Evolutionary conservation across 495 filamentous ascomycete species (phyloP), one percentile per base, ranked within the genome.

Genomic region (Xylaria intraflava): DNA sequence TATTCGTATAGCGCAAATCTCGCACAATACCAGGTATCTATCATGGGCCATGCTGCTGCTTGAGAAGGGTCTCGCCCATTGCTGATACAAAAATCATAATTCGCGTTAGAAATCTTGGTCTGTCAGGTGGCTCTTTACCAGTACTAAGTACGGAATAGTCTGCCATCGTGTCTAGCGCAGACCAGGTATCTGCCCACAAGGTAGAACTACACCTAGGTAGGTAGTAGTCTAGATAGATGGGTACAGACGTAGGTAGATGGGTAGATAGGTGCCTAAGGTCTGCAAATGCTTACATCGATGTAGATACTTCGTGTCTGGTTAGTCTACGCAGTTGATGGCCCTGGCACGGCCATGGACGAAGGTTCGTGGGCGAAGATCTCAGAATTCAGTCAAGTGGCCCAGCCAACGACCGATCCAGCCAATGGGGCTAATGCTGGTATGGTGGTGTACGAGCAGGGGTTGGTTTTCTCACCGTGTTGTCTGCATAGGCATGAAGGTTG

Each of bases 331-430:
- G 35, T 38, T 38, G 35, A 50, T 60, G 49, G 35, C 35, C 17
- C 35, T 38, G 14, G 35, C 31, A 49, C 58, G 63, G 64, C 60
- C 64, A 62, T 56, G 62, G 60, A 60, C 61, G 61, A 60, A 54
- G 36, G 5, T 53, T 64, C 53, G 47, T 66, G 46, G 56, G 55
- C 60, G 59, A 57, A 56, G 64, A 66, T 62, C 62, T 66, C 58
- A 64, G 64, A 53, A n/a, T n/a, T 66, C 58, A 64, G 61, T 56
- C 61, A 59, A 66, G 64, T 60, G 64, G 64, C 61, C 53, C 53
- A 57, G 52, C 61, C 58, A 57, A 62, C 61, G 49, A 48, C 39
- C 58, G 49, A 64, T 57, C 58, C 49, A 55, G 47, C 64, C 61
- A 66, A 66, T 64, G 24, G 45, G 38, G 27, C 39, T 33, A 44